Conservation (phyloP, 371 early-diverging fungal species). For the Sporodiniella umbellata region DNA sequence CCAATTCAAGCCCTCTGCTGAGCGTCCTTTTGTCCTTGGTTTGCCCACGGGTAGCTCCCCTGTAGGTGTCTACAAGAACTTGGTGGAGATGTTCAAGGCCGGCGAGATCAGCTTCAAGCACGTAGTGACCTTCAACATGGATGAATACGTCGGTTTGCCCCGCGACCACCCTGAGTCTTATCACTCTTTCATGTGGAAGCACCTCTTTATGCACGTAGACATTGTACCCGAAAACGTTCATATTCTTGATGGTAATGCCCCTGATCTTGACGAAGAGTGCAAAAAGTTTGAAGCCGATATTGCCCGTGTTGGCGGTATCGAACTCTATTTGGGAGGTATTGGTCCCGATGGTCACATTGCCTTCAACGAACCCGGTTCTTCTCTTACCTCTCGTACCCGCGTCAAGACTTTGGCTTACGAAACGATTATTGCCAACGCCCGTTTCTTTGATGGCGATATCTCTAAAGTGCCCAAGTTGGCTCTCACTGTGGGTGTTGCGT, state of each 20-base stretch:
- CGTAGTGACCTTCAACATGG: slow-evolving; percentile 60
- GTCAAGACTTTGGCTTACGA: slow-evolving; percentile 90
- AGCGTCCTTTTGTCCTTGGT: slow-evolving; percentile 62
- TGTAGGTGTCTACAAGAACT: slow-evolving; percentile 54
- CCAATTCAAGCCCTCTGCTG: slow-evolving; percentile 54
- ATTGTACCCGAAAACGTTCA: slow-evolving; percentile 56
- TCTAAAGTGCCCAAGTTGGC: slow-evolving; percentile 86
- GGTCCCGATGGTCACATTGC: slow-evolving; percentile 72
- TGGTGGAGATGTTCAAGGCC: slow-evolving; percentile 51
- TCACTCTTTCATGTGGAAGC: slow-evolving; percentile 64
- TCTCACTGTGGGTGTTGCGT: slow-evolving; percentile 85
- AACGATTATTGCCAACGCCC: slow-evolving; percentile 82
- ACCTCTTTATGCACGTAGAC: slow-evolving; percentile 64
- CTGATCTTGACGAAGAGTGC: slow-evolving; percentile 61
- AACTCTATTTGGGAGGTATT: slow-evolving; percentile 51
- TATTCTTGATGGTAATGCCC: slow-evolving; percentile 64
- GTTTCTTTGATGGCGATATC: slow-evolving; percentile 84
- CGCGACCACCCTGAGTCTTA: slow-evolving; percentile 63
- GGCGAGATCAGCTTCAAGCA: slow-evolving; percentile 51
- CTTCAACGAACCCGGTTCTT: slow-evolving; percentile 87
- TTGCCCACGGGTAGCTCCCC: slow-evolving; percentile 67
- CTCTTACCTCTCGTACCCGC: slow-evolving; percentile 75
- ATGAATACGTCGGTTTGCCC: slow-evolving; percentile 58
- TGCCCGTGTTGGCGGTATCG: slow-evolving; percentile 57
- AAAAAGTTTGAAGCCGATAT: slow-evolving; percentile 60